A percentile compares a stretch with the other conserved stretches of the same genome.
These are phyloP conservation scores for Elaphomyces granulatus DNA, from an alignment of 495 filamentous ascomycete species.

Conservation along the genomic window DNA sequence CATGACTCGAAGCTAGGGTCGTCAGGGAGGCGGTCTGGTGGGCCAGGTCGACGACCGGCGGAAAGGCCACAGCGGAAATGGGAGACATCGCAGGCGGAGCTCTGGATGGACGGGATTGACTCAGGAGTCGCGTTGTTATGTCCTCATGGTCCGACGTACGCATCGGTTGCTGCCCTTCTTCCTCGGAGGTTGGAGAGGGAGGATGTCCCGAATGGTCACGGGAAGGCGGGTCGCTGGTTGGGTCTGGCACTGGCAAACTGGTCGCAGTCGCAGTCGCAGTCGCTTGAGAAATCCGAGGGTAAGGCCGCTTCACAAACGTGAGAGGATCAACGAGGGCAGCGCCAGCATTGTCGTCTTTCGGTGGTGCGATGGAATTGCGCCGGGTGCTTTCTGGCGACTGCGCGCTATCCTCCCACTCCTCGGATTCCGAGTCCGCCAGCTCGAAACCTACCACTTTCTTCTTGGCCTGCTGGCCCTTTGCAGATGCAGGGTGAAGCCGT, in stretches of 20 bases:
- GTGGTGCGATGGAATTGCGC: slow-evolving; percentile 31
- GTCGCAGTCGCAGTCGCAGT: no score
- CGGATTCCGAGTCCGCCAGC: slow-evolving; percentile 25
- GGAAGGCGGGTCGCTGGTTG: slow-evolving; percentile 16
- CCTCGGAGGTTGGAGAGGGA: slow-evolving; percentile 3
- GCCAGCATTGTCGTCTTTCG: slow-evolving; percentile 19
- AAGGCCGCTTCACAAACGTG: slow-evolving; percentile 34
- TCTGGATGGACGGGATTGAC: slow-evolving; percentile 28
- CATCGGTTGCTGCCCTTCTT: slow-evolving; percentile 4
- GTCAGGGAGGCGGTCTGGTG: slow-evolving; percentile 26
- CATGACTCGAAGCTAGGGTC: slow-evolving; percentile 23
- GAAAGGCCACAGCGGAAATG: slow-evolving; percentile 32
- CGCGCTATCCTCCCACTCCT: slow-evolving; percentile 39
- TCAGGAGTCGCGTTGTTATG: slow-evolving; percentile 29
- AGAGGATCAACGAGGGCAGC: slow-evolving; percentile 32
- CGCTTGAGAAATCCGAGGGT: slow-evolving; percentile 30
- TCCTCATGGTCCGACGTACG: slow-evolving; percentile 19
- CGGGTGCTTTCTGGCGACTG: slow-evolving; percentile 36
- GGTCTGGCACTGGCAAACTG: no score
- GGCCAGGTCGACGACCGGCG: slow-evolving; percentile 18
- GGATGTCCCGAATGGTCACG: slow-evolving; percentile 13
- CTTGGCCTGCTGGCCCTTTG: slow-evolving; percentile 17
- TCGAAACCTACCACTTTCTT: slow-evolving; percentile 38
- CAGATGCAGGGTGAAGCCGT: slow-evolving; percentile 22
- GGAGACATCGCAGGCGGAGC: slow-evolving; percentile 37